Conservation (phyloP, 177 flowering plant species). For the Vitis hybrid region DNA sequence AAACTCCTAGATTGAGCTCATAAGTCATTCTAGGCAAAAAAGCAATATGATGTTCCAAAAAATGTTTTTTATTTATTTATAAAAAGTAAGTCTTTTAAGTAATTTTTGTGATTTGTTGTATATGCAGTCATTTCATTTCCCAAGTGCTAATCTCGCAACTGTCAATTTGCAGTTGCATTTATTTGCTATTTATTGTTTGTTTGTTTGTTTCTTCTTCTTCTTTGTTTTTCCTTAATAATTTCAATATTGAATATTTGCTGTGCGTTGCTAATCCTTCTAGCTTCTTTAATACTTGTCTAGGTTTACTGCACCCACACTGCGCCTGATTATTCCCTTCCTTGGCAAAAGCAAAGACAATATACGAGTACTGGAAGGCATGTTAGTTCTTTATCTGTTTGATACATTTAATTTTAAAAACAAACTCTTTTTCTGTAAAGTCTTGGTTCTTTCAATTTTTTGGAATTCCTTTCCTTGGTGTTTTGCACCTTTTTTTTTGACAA, state of each 20-base stretch:
- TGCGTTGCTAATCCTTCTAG: slow-evolving; percentile 3
- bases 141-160: too few species aligned
- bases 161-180: too few species aligned
- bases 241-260: neutral
- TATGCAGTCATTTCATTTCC: too few species aligned
- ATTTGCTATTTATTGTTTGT: too few species aligned
- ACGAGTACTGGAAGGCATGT: slow-evolving; percentile 96
- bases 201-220: too few species aligned
- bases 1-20: too few species aligned
- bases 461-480: neutral
- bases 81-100: too few species aligned
- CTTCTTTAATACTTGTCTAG: slow-evolving; percentile 33
- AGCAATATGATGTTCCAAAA: too few species aligned
- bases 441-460: neutral
- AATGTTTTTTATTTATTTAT: too few species aligned
- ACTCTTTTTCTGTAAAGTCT: neutral
- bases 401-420: too few species aligned
- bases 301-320: slow-evolving; percentile 96
- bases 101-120: too few species aligned
- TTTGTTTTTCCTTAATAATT: neutral
- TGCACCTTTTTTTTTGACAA: neutral
- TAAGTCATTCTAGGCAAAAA: too few species aligned
- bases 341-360: slow-evolving; percentile 97
- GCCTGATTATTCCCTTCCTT: slow-evolving; percentile 97
- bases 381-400: slow-evolving; percentile 13